A percentile compares a stretch with the other conserved stretches of the same genome.
Evolutionary conservation across 2,329 filamentous ascomycete species (phyloP).

Genomic region (Hirsutella thompsonii): DNA sequence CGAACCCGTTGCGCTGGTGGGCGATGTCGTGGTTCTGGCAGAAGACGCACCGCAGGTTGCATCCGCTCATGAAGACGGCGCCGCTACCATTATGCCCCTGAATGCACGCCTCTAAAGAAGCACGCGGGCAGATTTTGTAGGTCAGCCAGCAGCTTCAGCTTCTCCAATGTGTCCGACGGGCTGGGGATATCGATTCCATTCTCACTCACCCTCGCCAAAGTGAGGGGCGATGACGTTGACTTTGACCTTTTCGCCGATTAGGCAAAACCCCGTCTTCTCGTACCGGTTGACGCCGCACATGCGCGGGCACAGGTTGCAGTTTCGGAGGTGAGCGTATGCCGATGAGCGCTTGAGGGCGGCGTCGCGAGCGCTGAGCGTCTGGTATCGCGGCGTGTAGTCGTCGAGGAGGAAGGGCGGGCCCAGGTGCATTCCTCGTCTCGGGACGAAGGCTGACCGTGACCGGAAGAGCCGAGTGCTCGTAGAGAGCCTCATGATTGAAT

Average conservation of each 20-base stretch:
- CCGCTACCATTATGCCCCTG: slow-evolving; percentile 73
- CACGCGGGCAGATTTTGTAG: neutral
- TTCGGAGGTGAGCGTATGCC: slow-evolving; percentile 61
- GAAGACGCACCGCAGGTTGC: slow-evolving; percentile 61
- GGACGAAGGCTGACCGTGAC: neutral
- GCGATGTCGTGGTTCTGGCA: slow-evolving; percentile 79
- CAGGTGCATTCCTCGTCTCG: slow-evolving; percentile 29
- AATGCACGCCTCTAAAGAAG: slow-evolving; percentile 54
- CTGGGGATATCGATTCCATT: neutral
- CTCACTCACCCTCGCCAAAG: slow-evolving; percentile 55
- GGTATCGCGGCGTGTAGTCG: slow-evolving; percentile 61
- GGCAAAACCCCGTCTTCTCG: slow-evolving; percentile 63
- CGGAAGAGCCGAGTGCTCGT: neutral
- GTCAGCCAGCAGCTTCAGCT: neutral
- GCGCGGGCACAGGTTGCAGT: slow-evolving; percentile 73
- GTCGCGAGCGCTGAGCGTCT: slow-evolving; percentile 53
- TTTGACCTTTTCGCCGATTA: slow-evolving; percentile 64
- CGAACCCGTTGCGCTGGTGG: slow-evolving; percentile 69
- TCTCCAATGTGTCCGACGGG: no score
- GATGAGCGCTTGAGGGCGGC: slow-evolving; percentile 59
- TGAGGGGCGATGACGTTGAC: slow-evolving; percentile 79
- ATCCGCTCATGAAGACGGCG: slow-evolving; percentile 68
- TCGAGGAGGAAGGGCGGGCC: slow-evolving; percentile 59
- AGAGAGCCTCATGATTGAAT: neutral
- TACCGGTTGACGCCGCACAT: slow-evolving; percentile 71